Base-by-base conservation (phyloP, 129 eudicot species). In the Rutidosis leptorrhynchoides region DNA sequence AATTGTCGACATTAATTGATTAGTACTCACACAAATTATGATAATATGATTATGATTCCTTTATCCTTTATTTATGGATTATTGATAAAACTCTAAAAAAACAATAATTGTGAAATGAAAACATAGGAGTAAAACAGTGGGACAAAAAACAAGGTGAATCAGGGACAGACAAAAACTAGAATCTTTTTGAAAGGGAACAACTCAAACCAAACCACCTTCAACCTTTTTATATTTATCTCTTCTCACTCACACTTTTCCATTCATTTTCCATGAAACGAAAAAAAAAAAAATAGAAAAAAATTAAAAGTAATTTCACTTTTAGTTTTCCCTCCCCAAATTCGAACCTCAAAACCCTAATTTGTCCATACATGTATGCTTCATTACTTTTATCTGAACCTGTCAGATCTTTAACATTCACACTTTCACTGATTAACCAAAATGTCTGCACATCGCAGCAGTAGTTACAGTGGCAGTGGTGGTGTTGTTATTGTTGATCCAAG, bases 401-500 rank as follows among this genome's bases (percentile, higher is more conserved):
- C 74, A 74, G 79, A 74, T 74, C 79, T 74, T 52, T 24, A 28
- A 17, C 74, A 48, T 75, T 75, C 45, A 58, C 65, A 25, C 37
- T 54, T 19, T 16, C 67, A n/a, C 51, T 45, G 27, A 69, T 21
- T 27, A 37, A 24, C 27, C 35, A 58, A 42, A 46, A 82, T 82
- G 91, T 78, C 83, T 29, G 81, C 70, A 35, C 77, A 65, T 71
- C 74, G 76, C 40, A 67, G 70, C 27, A 56, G 83, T 2, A 67
- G 69, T 37, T 72, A 49, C 46, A 25, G 74, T 51, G 82, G 83
- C 3, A 78, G 77, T 42, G 84, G 85, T 11, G n/a, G n/a, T n/a
- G n/a, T n/a, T n/a, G 82, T 79, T 9, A 81, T 78, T 25, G 78
- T 83, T 83, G 98, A 92, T 80, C 96, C 98, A 4, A 87, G 98